Conservation (phyloP, 768 basidiomycete genomes). For the Agrocybe chaxingu region DNA sequence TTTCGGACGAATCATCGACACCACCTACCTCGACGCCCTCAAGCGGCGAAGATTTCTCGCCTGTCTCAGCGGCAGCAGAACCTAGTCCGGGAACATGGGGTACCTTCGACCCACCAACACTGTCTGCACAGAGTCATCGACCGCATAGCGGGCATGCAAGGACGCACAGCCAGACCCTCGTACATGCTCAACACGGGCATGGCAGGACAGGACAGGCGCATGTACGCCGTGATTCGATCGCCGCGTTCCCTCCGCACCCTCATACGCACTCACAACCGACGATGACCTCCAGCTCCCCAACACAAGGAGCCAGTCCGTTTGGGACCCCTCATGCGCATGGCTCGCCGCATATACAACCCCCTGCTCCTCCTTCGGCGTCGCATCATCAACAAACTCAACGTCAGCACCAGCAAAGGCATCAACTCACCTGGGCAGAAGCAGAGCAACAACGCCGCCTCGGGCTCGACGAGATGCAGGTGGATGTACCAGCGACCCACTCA, state of each 20-base stretch:
- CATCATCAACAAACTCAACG: too few relatives aligned
- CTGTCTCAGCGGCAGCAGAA: conserved; percentile 11
- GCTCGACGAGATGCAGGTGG: conserved; percentile 21
- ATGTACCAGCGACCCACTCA: conserved; percentile 5
- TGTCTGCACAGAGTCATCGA: not conserved
- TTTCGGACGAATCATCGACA: conserved; percentile 4
- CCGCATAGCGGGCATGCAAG: conserved; percentile 13
- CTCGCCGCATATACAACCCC: too few relatives aligned
- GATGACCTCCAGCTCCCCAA: conserved; percentile 8
- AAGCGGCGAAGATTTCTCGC: conserved; percentile 11
- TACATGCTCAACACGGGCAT: too few relatives aligned
- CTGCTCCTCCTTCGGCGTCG: too few relatives aligned
- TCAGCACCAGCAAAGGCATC: conserved; percentile 1
- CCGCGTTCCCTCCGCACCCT: conserved; percentile 23
- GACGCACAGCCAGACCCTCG: conserved; percentile 7
- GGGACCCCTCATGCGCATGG: too few relatives aligned
- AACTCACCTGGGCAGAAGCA: conserved; percentile 19
- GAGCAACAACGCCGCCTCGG: conserved; percentile 16
- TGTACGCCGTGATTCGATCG: conserved; percentile 25
- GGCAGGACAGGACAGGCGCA: conserved; percentile 1
- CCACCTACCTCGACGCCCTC: not conserved
- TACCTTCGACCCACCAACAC: conserved; percentile 5
- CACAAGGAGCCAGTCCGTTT: too few relatives aligned
- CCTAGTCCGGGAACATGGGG: conserved; percentile 14
- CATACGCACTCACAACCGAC: conserved; percentile 1